Conservation (phyloP, 1,139 yeast species). For the Casaregolazyma lundiana region DNA sequence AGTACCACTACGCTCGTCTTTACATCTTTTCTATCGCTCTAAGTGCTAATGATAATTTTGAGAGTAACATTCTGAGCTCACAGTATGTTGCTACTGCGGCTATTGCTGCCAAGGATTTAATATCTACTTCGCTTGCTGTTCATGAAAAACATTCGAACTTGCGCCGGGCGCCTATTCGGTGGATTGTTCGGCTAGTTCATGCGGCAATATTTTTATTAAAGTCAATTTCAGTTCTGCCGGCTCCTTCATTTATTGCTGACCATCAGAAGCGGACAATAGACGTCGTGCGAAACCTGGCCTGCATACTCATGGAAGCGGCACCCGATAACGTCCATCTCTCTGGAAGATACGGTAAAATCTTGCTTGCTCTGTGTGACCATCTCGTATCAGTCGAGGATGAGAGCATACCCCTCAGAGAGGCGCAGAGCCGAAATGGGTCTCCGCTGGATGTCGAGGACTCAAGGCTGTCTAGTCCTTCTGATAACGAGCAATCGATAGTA, state of each 20-base stretch:
- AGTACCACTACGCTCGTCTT: constrained; percentile 75
- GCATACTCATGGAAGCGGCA: constrained; percentile 71
- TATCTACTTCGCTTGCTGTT: constrained; percentile 67
- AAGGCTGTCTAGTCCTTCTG: not conserved
- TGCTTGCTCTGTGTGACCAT: constrained; percentile 74
- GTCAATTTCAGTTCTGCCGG: constrained; percentile 47
- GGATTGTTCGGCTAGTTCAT: constrained; percentile 85
- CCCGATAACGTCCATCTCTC: constrained; percentile 88
- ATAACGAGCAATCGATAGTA: not conserved
- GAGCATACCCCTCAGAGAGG: not conserved
- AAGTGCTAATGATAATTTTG: constrained; percentile 15
- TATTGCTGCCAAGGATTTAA: constrained; percentile 75
- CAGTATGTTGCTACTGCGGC: constrained; percentile 73
- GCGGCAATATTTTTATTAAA: constrained; percentile 89
- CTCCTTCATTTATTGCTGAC: constrained; percentile 40
- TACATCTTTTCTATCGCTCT: constrained; percentile 82
- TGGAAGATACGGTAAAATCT: constrained; percentile 72
- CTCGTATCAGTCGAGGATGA: constrained; percentile 34
- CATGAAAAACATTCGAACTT: constrained; percentile 54
- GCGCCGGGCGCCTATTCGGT: constrained; percentile 80
- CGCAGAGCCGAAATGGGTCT: not conserved
- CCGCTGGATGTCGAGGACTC: not conserved
- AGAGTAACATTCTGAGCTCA: constrained; percentile 7
- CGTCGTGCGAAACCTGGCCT: constrained; percentile 68
- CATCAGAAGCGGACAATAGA: constrained; percentile 57